A percentile compares a stretch with the other conserved stretches of the same genome.
phyloP scores from a whole-genome alignment of 2,329 filamentous ascomycete species.

The Aspergillus sp. region DNA sequence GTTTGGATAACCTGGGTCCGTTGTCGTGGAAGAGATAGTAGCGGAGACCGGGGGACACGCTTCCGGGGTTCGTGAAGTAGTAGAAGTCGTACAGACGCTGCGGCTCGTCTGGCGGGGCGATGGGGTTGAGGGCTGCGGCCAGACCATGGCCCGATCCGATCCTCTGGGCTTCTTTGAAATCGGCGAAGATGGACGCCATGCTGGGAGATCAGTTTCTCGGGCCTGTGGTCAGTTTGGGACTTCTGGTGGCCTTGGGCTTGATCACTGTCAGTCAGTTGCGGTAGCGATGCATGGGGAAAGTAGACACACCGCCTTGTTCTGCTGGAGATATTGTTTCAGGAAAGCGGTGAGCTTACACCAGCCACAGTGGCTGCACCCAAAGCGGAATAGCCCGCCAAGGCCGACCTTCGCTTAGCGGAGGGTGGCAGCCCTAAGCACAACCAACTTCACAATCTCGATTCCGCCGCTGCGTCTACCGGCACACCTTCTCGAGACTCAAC shows the following conservation, averaged over 20 bases:
- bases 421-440: constrained; percentile 37
- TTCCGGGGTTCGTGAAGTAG: constrained; percentile 58
- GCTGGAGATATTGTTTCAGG: constrained; percentile 5
- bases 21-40: constrained; percentile 58
- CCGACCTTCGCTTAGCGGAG: constrained; percentile 33
- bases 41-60: constrained; percentile 60
- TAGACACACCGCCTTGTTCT: constrained; percentile 4
- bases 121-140: constrained; percentile 64
- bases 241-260: too few species aligned
- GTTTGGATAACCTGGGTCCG: constrained; percentile 47
- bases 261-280: too few species aligned
- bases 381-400: constrained; percentile 20
- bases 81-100: constrained; percentile 61
- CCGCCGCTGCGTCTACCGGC: constrained; percentile 27
- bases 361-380: constrained; percentile 10
- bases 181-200: constrained; percentile 66
- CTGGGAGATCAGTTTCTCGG: constrained; percentile 6
- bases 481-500: constrained; percentile 30
- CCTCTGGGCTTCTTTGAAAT: constrained; percentile 62
- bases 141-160: constrained; percentile 61
- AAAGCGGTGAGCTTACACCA: constrained; percentile 3
- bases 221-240: too few species aligned
- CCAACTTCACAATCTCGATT: constrained; percentile 35
- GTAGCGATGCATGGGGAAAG: constrained; percentile 1
- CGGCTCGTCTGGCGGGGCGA: constrained; percentile 53